phyloP scores from a whole-genome alignment of 805 yeast species.

The Starmerella bombi region DNA sequence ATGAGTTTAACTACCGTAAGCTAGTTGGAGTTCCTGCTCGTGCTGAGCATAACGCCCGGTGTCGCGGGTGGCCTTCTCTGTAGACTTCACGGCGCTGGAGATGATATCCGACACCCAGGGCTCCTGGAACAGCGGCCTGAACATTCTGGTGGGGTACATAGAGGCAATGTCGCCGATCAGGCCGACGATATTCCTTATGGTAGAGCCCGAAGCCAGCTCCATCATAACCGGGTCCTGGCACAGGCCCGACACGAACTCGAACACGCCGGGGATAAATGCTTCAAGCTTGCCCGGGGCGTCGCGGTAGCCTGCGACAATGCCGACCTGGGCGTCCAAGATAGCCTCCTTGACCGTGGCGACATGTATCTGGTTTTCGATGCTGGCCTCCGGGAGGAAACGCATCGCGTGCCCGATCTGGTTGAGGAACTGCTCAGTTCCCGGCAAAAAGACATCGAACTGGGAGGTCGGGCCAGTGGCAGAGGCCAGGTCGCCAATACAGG shows the following conservation, averaged over 20 bases:
- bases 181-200: constrained; percentile 76
- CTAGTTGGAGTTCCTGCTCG: constrained; percentile 44
- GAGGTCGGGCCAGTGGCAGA: constrained; percentile 70
- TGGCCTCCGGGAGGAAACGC: constrained; percentile 33
- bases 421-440: constrained; percentile 63
- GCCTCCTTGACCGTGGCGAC: constrained; percentile 62
- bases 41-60: constrained; percentile 98
- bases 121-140: constrained; percentile 51
- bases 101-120: constrained; percentile 73
- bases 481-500: constrained; percentile 94
- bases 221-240: constrained; percentile 48
- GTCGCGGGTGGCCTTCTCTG: constrained; percentile 58
- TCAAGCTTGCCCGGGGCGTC: constrained; percentile 50
- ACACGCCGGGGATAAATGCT: constrained; percentile 55
- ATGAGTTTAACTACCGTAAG: too few relatives aligned
- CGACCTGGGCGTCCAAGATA: constrained; percentile 90
- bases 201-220: constrained; percentile 41
- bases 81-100: constrained; percentile 52
- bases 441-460: constrained; percentile 61
- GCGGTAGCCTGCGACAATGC: constrained; percentile 81
- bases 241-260: constrained; percentile 51
- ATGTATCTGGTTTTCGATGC: constrained; percentile 68
- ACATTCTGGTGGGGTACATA: constrained; percentile 67
- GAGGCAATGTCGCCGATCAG: constrained; percentile 85
- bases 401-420: constrained; percentile 27